Base-by-base conservation (phyloP, 306 rosid genomes). In the Quercus agrifolia region DNA sequence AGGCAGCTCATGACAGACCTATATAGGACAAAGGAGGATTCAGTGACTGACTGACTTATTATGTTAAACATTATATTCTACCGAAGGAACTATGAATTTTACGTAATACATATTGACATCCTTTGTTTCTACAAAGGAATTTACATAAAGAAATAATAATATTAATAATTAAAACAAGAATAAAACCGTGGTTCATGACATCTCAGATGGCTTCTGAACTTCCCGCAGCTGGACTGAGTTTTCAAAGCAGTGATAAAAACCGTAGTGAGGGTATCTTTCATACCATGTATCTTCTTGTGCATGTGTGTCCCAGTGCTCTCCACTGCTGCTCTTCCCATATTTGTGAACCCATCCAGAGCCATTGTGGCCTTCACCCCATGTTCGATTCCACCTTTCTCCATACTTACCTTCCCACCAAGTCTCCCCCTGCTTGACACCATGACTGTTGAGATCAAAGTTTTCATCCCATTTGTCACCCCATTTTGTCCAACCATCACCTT, bases 401-500 rank as follows among this genome's bases (percentile, higher is more conserved):
- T 83, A 83, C 80, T 86, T 90, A 3, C 98, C 96, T 79, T 86
- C 94, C 98, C 99, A 96, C 99, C 99, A 96, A 21, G 88, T 91
- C 84, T 96, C 99, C 0, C 99, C 99, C 74, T 96, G 99, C 87
- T 96, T 96, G 83, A 89, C 75, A 6, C 99, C 99, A 23, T 83
- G 77, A 12, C 82, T 38, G 31, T 88, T 90, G 25, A 81, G 88
- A 77, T 93, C 93, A 9, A 96, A 96, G 75, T 88, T 86, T 80
- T 96, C 99, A 73, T 96, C 99, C 99, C 99, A 96, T 85, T 96
- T 96, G 92, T 96, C 98, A 33, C 99, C 99, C 99, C 99, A 96
- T 84, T 93, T 96, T 33, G 90, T 83, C 99, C 98, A 93, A 38
- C 93, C 92, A 73, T 88, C 99, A 0, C 87, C 90, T 79, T 84